phyloP scores from a whole-genome alignment of 2,329 filamentous ascomycete genomes.

The Calonectria hongkongensis region DNA sequence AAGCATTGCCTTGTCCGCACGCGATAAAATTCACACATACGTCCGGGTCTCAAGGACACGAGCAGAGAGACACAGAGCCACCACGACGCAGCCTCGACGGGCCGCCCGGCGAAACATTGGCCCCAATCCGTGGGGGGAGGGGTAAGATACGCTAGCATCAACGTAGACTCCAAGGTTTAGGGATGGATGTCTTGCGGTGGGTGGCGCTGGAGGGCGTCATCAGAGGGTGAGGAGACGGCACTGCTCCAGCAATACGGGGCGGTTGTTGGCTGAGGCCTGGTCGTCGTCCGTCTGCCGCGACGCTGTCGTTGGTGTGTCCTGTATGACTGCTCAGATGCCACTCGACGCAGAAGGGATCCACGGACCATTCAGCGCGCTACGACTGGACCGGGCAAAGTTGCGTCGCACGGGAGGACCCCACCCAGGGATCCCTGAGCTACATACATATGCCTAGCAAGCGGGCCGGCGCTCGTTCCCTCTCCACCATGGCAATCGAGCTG shows the following conservation, averaged over 20 bases:
- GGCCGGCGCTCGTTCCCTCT: slow-evolving; percentile 40
- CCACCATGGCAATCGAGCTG: slow-evolving; percentile 37
- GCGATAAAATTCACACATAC: slow-evolving; percentile 8
- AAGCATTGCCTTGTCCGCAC: slow-evolving; percentile 8
- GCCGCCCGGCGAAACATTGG: slow-evolving; percentile 47
- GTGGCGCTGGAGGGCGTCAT: slow-evolving; percentile 38
- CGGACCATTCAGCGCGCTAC: slow-evolving; percentile 26
- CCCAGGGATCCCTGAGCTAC: slow-evolving; percentile 43
- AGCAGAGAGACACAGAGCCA: slow-evolving; percentile 4
- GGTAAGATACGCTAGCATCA: slow-evolving; percentile 29
- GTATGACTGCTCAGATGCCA: slow-evolving; percentile 25
- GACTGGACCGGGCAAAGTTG: slow-evolving; percentile 32
- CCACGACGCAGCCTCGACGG: slow-evolving; percentile 33
- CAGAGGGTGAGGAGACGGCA: slow-evolving; percentile 31
- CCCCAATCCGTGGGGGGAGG: slow-evolving; percentile 42
- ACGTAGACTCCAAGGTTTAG: slow-evolving; percentile 28
- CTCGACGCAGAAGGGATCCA: slow-evolving; percentile 29
- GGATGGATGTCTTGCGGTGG: slow-evolving; percentile 39
- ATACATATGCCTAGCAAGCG: slow-evolving; percentile 38
- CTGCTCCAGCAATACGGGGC: slow-evolving; percentile 24
- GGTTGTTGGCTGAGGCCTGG: slow-evolving; percentile 20
- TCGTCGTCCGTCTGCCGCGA: slow-evolving; percentile 23
- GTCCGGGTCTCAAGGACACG: not conserved
- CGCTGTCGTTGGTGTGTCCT: slow-evolving; percentile 20
- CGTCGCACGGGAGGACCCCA: slow-evolving; percentile 42